These are phyloP conservation scores for Didymella pomorum DNA, from an alignment of 2,329 filamentous ascomycete genomes.

Conservation along the genomic window DNA sequence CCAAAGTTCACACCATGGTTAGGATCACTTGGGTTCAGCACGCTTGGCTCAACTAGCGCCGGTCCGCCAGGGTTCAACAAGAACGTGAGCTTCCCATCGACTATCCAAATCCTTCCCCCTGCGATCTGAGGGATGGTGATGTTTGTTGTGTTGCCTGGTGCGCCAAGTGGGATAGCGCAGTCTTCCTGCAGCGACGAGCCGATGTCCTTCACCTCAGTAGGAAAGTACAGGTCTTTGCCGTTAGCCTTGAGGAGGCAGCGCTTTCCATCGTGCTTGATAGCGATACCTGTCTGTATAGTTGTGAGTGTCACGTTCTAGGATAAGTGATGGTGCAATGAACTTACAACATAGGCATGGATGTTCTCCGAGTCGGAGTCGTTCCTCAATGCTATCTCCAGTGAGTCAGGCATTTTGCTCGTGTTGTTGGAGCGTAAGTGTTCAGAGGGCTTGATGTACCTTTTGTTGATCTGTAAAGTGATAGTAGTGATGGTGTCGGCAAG, in stretches of 20 bases:
- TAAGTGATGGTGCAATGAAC: not conserved
- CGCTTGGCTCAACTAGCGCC: conserved; percentile 16
- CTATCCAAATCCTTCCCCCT: conserved; percentile 18
- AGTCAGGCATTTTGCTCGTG: conserved; percentile 11
- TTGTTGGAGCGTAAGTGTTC: not conserved
- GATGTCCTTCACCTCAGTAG: conserved; percentile 20
- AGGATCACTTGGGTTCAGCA: conserved; percentile 17
- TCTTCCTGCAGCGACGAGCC: conserved; percentile 16
- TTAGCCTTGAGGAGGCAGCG: conserved; percentile 17
- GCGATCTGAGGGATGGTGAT: conserved; percentile 20
- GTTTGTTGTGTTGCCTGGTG: conserved; percentile 15
- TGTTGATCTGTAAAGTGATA: not conserved
- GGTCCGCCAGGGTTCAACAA: conserved; percentile 18
- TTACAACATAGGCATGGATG: conserved; percentile 18
- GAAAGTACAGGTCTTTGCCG: conserved; percentile 17
- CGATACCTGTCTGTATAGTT: conserved; percentile 11
- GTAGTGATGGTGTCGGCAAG: conserved; percentile 12
- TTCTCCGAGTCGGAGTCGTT: conserved; percentile 16
- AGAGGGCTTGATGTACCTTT: not conserved
- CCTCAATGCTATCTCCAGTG: conserved; percentile 18
- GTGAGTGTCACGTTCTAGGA: not conserved
- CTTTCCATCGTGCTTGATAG: conserved; percentile 18
- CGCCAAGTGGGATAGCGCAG: conserved; percentile 17
- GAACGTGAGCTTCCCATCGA: conserved; percentile 15
- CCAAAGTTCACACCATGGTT: conserved; percentile 18